A percentile compares a stretch with the other conserved stretches of the same genome.
These are phyloP conservation scores for Auricularia sp. DNA, from an alignment of 768 basidiomycete species.

Conservation along the genomic window DNA sequence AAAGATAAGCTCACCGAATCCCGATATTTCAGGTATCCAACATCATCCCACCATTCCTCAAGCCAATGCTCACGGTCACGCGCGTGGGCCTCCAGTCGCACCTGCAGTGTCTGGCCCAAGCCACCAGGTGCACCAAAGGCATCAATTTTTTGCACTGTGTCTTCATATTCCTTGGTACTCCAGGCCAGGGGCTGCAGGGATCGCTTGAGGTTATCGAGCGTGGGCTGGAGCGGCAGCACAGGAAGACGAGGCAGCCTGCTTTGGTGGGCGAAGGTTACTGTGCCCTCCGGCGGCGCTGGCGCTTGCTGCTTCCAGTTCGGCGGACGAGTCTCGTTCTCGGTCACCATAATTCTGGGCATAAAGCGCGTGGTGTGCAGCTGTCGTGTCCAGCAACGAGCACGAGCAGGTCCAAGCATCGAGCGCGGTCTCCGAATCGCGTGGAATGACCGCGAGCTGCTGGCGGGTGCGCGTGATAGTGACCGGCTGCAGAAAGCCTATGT, in stretches of 20 bases:
- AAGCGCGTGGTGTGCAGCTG: not conserved
- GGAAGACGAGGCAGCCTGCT: constrained; percentile 60
- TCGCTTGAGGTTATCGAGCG: constrained; percentile 58
- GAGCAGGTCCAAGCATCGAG: too few relatives aligned
- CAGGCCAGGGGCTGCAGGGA: constrained; percentile 67
- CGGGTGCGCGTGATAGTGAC: too few relatives aligned
- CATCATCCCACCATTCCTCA: constrained; percentile 91
- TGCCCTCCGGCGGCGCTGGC: constrained; percentile 40
- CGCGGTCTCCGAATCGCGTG: too few relatives aligned
- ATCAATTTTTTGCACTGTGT: constrained; percentile 54
- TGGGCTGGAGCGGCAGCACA: constrained; percentile 56
- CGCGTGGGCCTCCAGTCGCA: constrained; percentile 46
- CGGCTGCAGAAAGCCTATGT: too few relatives aligned
- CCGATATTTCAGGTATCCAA: constrained; percentile 72
- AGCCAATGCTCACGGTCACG: constrained; percentile 62
- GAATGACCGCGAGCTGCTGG: too few relatives aligned
- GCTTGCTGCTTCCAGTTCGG: constrained; percentile 63
- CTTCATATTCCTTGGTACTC: constrained; percentile 45
- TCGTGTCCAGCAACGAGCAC: not conserved
- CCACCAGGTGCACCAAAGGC: constrained; percentile 43
- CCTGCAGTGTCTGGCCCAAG: constrained; percentile 39
- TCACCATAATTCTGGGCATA: not conserved
- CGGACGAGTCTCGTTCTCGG: not conserved
- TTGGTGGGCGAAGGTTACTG: constrained; percentile 61
- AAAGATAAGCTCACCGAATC: constrained; percentile 51